Evolutionary conservation across 2,329 filamentous ascomycete genomes (phyloP), one percentile per base, ranked within the genome.

Genomic region (Penicillium sp.): DNA sequence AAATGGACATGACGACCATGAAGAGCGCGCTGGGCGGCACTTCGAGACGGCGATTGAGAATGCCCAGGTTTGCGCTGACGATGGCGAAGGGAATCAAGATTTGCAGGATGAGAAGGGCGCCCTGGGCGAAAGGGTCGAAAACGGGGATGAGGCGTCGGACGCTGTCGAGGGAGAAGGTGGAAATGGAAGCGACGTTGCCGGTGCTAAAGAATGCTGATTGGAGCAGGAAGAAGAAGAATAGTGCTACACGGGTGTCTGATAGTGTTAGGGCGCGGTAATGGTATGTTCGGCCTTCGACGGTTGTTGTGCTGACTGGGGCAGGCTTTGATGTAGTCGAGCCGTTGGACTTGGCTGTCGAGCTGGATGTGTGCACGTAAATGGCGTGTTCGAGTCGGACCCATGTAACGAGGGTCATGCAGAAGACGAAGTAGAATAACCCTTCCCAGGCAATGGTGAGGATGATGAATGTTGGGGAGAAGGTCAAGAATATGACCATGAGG

Each of bases 381-480:
- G 83, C 84, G 68, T 95, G 88, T 70, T 99, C 94, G 1, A 99
- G 80, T n/a, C 86, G 85, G 30, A 96, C 89, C 94, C 94, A 99
- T 49, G 86, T 85, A 46, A 96, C 79, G 5, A 99, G 76, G 20
- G 87, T 89, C 48, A 88, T 77, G 65, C 86, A 91, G 72, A 96
- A 99, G 10, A 87, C 85, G 53, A 96, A 84, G 72, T 97, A 99
- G 71, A 99, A 99, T 2, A 99, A 80, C 0, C 92, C 92, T 72
- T 99, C 94, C 74, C 95, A 99, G 0, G 92, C 96, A 62, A 97
- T 96, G 7, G 92, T 95, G 45, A 99, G 83, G 64, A 99, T 92
- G 67, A 99, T 88, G 72, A 97, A 99, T 1, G 88, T 88, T 0
- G 94, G 94, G 0, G 92, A 88, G 68, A 95, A 97, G 5, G 92